These are phyloP conservation scores for Tetrahymena borealis DNA, from an alignment of 73 alveolate species.

Conservation along the genomic window DNA sequence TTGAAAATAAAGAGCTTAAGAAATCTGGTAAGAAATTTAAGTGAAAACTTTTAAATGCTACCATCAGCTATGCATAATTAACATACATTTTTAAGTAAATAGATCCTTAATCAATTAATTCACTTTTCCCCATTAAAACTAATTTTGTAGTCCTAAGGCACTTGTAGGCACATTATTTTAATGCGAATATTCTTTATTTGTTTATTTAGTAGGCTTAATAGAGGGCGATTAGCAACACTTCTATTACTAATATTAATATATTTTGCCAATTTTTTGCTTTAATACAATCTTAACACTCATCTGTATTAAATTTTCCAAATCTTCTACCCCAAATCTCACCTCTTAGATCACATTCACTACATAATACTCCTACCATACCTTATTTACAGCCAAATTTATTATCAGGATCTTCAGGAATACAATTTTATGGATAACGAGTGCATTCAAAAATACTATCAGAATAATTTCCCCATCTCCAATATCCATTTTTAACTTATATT, in stretches of 20 bases:
- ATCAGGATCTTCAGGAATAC: background rate
- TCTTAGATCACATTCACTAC: background rate
- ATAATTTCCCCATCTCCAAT: background rate
- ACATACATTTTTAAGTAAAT: background rate
- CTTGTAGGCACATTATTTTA: background rate
- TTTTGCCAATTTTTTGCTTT: background rate
- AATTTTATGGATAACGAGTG: background rate
- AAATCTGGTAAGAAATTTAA: background rate
- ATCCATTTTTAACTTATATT: background rate
- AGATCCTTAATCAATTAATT: background rate
- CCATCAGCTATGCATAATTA: background rate
- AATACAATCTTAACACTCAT: background rate
- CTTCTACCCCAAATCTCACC: background rate
- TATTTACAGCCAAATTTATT: background rate
- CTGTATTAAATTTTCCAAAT: background rate
- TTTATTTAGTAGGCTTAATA: background rate
- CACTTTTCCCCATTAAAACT: background rate
- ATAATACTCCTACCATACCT: background rate
- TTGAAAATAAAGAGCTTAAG: background rate
- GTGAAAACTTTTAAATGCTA: background rate
- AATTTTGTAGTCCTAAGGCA: background rate
- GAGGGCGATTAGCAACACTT: background rate
- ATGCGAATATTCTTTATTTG: background rate
- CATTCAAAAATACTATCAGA: background rate
- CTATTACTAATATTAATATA: background rate